These are phyloP conservation scores for Withania somnifera DNA, from an alignment of 305 asterid genomes.

Conservation along the genomic window DNA sequence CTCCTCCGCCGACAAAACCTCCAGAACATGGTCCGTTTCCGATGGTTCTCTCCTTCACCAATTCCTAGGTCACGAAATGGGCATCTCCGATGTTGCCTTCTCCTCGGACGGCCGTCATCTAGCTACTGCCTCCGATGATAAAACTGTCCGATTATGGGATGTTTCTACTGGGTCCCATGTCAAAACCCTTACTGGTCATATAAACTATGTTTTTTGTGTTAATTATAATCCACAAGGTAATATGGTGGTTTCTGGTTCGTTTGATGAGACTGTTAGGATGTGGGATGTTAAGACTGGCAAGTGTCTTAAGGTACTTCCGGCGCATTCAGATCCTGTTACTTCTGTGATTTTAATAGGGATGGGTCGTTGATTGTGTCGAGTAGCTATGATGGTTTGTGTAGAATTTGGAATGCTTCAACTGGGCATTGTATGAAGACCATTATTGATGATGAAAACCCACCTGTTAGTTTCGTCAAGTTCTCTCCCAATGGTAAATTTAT, in stretches of 20 bases:
- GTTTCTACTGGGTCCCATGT: constrained; percentile 60
- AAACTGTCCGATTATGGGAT: constrained; percentile 84
- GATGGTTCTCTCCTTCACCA: no score
- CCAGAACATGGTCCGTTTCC: no score
- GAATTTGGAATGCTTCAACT: constrained; percentile 71
- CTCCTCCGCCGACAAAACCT: constrained; percentile 77
- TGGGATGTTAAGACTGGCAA: constrained; percentile 86
- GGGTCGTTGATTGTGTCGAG: constrained; percentile 74
- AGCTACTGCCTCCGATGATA: constrained; percentile 97
- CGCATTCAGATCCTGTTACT: constrained; percentile 70
- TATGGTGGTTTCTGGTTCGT: constrained; percentile 73
- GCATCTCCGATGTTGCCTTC: constrained; percentile 79
- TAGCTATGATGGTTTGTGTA: constrained; percentile 82
- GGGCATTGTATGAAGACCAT: constrained; percentile 54
- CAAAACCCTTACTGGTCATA: no score
- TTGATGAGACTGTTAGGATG: constrained; percentile 69
- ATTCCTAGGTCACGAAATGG: constrained; percentile 53
- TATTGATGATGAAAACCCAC: constrained; percentile 59
- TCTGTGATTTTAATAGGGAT: constrained; percentile 67
- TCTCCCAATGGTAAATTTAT: constrained; percentile 87
- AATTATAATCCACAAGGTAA: constrained; percentile 65
- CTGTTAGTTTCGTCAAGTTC: constrained; percentile 73
- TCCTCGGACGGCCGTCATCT: constrained; percentile 73
- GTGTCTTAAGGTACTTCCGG: constrained; percentile 46
- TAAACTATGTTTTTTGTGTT: constrained; percentile 79